Conservation (phyloP, 1,139 yeast species). For the Yamadazyma membranifaciens region DNA sequence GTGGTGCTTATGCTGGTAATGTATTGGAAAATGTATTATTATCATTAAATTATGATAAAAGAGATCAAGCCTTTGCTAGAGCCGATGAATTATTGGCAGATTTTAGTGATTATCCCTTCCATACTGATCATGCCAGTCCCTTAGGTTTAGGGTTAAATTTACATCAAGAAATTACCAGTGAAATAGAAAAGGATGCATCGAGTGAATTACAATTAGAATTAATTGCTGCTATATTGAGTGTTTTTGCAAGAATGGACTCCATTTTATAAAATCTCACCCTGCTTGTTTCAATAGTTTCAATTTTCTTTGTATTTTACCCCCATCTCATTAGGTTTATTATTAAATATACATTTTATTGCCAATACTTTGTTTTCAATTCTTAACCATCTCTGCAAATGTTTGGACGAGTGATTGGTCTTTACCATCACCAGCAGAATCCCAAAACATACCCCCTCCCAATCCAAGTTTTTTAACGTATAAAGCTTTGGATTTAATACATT, state of each 20-base stretch:
- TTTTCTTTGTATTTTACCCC: background rate
- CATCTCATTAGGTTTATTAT: background rate
- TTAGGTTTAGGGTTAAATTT: slow-evolving; percentile 79
- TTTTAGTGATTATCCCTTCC: slow-evolving; percentile 86
- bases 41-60: slow-evolving; percentile 76
- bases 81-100: slow-evolving; percentile 87
- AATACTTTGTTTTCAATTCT: slow-evolving; percentile 1
- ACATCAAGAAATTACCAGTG: slow-evolving; percentile 63
- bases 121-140: slow-evolving; percentile 50
- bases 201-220: slow-evolving; percentile 77
- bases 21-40: slow-evolving; percentile 89
- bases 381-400: slow-evolving; percentile 6
- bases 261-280: slow-evolving; percentile 25
- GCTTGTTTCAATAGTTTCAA: background rate
- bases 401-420: slow-evolving; percentile 16
- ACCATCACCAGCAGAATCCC: slow-evolving; percentile 86
- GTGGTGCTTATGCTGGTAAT: slow-evolving; percentile 93
- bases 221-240: slow-evolving; percentile 79
- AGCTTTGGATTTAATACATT: slow-evolving; percentile 52
- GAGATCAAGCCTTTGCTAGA: slow-evolving; percentile 90
- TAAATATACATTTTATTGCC: background rate
- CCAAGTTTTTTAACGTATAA: slow-evolving; percentile 45
- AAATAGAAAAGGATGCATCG: slow-evolving; percentile 57
- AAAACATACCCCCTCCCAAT: slow-evolving; percentile 89
- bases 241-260: slow-evolving; percentile 60